phyloP scores from a whole-genome alignment of 768 basidiomycete species.

The Auricularia heimuer region DNA sequence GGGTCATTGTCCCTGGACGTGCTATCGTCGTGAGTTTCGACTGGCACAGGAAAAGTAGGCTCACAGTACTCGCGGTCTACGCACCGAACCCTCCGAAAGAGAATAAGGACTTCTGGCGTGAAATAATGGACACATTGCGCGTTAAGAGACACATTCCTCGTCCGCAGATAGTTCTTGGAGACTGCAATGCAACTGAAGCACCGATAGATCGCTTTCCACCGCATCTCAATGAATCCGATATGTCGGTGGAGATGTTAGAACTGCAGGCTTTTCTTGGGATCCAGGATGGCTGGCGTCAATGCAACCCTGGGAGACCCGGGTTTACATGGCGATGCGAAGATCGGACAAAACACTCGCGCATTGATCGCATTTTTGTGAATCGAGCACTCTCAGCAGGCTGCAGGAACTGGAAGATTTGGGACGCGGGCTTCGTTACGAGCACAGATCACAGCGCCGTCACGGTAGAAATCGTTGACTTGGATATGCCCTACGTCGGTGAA shows the following conservation, averaged over 20 bases:
- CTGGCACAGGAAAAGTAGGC: not conserved
- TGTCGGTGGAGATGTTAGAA: not conserved
- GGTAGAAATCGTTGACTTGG: not conserved
- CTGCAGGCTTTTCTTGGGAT: not conserved
- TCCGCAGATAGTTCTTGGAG: slow-evolving; percentile 12
- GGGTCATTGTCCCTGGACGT: not conserved
- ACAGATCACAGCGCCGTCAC: not conserved
- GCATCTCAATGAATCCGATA: not conserved
- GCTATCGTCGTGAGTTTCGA: not conserved
- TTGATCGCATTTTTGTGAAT: not conserved
- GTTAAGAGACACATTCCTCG: not conserved
- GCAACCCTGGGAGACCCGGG: not conserved
- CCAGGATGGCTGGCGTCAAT: not conserved
- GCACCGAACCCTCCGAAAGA: not conserved
- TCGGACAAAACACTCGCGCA: not conserved
- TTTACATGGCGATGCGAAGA: not conserved
- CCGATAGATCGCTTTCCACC: slow-evolving; percentile 11
- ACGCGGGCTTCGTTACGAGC: not conserved
- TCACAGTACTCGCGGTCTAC: not conserved
- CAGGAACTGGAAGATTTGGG: not conserved
- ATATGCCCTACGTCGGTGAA: not conserved
- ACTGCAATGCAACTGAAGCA: slow-evolving; percentile 15
- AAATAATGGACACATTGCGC: not conserved
- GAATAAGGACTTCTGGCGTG: not conserved
- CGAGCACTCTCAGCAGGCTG: not conserved